Evolutionary conservation across 805 yeast species (phyloP), one percentile per base, ranked within the genome.

Genomic region (Soucietia sequanensis): DNA sequence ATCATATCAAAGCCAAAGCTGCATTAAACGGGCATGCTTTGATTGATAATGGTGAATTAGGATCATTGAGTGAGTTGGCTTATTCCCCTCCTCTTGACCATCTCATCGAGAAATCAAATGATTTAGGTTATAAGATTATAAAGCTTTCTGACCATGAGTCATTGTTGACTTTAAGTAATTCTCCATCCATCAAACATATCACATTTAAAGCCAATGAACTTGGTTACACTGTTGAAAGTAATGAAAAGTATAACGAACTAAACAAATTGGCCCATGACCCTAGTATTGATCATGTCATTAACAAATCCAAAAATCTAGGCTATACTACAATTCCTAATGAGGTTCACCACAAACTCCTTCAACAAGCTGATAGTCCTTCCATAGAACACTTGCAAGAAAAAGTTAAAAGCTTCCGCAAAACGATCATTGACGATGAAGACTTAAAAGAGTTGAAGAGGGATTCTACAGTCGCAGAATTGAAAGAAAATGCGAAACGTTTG

Each of bases 1-100:
- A 58, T 0, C 49, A 54, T 28, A 23, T 73, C 21, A 47, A 37
- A 22, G 39, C 34, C 4, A 53, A 56, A 22, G 62, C 69, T 0
- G 27, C 19, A 4, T 17, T 13, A 27, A 23, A n/a, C 14, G 27
- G 22, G 34, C 41, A 14, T 25, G 34, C 30, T n/a, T 23, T 51
- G 14, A 30, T 53, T 11, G 34, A 42, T 7, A 40, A 35, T 25
- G 28, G 20, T 4, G 22, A 26, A 5, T 29, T 31, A 27, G 30
- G 28, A 13, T 23, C 31, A 13, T 36, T 43, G 30, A 26, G 23
- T 15, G 12, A 41, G 33, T n/a, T 19, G 27, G 22, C 43, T 8
- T 12, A 39, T 15, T 25, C 15, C 3, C 46, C 44, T 5, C 16
- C 36, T 4, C 8, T 38, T n/a, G 42, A 30, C 11, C 37, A 37